phyloP scores from a whole-genome alignment of 2,329 filamentous ascomycete species.

The Orbilia ellipsospora region DNA sequence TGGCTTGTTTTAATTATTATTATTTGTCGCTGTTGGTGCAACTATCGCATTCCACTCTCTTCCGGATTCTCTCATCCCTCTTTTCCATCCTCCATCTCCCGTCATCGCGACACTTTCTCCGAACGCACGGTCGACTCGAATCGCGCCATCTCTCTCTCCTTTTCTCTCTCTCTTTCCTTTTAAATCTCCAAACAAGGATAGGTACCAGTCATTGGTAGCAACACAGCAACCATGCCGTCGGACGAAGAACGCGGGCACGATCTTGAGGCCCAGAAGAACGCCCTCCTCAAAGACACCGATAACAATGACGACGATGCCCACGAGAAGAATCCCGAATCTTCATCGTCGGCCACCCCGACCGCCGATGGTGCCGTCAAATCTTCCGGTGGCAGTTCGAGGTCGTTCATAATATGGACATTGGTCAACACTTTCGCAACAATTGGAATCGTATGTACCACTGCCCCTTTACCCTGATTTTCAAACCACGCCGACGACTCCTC shows the following conservation, averaged over 20 bases:
- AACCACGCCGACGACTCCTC: neutral
- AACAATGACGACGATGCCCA: conserved; percentile 39
- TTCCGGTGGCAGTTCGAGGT: conserved; percentile 28
- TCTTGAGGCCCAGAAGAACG: conserved; percentile 49
- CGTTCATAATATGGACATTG: conserved; percentile 68
- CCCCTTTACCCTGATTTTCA: conserved; percentile 4
- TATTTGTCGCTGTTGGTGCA: no score
- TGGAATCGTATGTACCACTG: conserved; percentile 68
- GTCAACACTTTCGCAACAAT: conserved; percentile 74
- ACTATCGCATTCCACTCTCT: conserved; percentile 18
- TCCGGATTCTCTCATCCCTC: conserved; percentile 1
- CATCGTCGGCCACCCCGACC: conserved; percentile 28
- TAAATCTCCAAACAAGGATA: neutral
- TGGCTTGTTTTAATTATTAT: no score
- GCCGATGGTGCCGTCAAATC: conserved; percentile 47
- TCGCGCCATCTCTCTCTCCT: neutral
- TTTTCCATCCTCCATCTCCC: neutral
- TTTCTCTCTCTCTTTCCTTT: neutral
- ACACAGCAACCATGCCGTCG: conserved; percentile 34
- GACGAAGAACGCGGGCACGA: conserved; percentile 51
- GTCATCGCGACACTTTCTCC: no score
- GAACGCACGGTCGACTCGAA: no score
- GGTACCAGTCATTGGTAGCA: neutral
- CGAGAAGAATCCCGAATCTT: conserved; percentile 39
- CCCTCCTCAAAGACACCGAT: conserved; percentile 47